These are phyloP conservation scores for Phytophthora chlamydospora DNA, from an alignment of 352 stramenopile species.

Conservation along the genomic window DNA sequence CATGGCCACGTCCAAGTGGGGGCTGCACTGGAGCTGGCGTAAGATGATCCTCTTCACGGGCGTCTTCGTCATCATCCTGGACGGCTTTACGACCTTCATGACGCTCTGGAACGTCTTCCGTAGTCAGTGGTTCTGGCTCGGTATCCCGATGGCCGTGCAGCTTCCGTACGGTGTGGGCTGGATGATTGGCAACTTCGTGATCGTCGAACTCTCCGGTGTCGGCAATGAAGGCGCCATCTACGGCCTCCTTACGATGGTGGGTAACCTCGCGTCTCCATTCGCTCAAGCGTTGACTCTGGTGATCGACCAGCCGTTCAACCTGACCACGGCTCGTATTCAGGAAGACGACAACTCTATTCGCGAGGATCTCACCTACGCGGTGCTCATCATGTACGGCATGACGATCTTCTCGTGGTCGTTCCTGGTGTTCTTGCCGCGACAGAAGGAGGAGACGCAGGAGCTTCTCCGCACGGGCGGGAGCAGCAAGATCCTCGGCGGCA, in stretches of 20 bases:
- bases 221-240: slow-evolving; percentile 53
- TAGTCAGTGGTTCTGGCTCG: slow-evolving; percentile 48
- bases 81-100: slow-evolving; percentile 41
- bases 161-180: slow-evolving; percentile 42
- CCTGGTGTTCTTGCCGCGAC: slow-evolving; percentile 36
- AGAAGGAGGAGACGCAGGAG: slow-evolving; percentile 45
- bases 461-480: slow-evolving; percentile 34
- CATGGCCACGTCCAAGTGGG: slow-evolving; percentile 37
- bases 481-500: slow-evolving; percentile 34
- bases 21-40: slow-evolving; percentile 53
- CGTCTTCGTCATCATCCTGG: slow-evolving; percentile 30
- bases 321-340: slow-evolving; percentile 43
- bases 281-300: slow-evolving; percentile 38
- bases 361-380: slow-evolving; percentile 39
- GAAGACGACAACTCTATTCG: slow-evolving; percentile 40
- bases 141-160: slow-evolving; percentile 36
- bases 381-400: slow-evolving; percentile 44
- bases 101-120: slow-evolving; percentile 48
- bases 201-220: slow-evolving; percentile 47
- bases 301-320: slow-evolving; percentile 38
- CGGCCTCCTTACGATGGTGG: slow-evolving; percentile 47
- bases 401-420: slow-evolving; percentile 43
- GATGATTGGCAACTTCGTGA: slow-evolving; percentile 44
- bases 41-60: slow-evolving; percentile 39
- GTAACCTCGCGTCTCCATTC: slow-evolving; percentile 44